phyloP scores from a whole-genome alignment of 768 basidiomycete genomes.

The Rhizopogon sp. region DNA sequence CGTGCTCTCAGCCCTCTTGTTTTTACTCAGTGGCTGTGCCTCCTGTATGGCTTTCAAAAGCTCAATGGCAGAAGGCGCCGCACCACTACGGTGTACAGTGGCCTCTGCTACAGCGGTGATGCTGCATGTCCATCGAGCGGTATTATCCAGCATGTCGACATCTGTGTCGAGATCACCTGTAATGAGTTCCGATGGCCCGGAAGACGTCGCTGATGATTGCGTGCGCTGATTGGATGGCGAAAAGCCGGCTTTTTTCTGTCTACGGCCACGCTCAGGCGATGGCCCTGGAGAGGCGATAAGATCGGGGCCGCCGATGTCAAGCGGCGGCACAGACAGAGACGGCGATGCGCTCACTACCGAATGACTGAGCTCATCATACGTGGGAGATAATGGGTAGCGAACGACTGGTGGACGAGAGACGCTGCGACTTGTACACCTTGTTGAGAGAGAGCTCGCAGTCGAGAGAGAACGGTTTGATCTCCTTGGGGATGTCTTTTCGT shows the following conservation, averaged over 20 bases:
- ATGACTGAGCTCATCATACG: conserved; percentile 21
- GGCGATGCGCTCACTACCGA: conserved; percentile 13
- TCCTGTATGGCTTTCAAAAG: conserved; percentile 17
- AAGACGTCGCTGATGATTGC: conserved; percentile 20
- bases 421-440: conserved; percentile 35
- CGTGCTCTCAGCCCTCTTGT: conserved; percentile 25
- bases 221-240: conserved; percentile 11
- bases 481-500: conserved; percentile 27
- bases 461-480: conserved; percentile 40
- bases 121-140: conserved; percentile 23
- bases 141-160: conserved; percentile 20
- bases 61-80: conserved; percentile 14
- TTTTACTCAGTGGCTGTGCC: background rate
- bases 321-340: conserved; percentile 15
- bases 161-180: conserved; percentile 14
- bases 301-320: conserved; percentile 23
- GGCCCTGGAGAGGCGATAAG: conserved; percentile 14
- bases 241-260: conserved; percentile 14
- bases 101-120: conserved; percentile 19
- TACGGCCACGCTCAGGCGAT: conserved; percentile 24
- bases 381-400: conserved; percentile 18
- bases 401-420: conserved; percentile 32
- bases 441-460: conserved; percentile 34
- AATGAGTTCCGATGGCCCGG: conserved; percentile 16
- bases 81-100: conserved; percentile 9